These are phyloP conservation scores for Aspergillus neotritici DNA, from an alignment of 2,329 filamentous ascomycete species.

Conservation along the genomic window DNA sequence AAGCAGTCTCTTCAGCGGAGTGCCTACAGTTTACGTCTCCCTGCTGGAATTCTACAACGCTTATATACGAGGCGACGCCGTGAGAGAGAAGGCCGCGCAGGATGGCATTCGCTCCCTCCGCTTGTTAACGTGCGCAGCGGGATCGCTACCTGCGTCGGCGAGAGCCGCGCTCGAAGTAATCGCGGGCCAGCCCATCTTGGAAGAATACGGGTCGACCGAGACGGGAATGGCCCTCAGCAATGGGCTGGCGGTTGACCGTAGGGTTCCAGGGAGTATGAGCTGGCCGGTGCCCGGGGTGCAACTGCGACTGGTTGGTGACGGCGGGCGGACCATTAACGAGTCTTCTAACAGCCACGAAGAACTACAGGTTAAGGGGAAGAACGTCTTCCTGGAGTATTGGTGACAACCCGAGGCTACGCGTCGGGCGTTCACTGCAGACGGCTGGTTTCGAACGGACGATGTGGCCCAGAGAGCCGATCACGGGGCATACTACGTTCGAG, in stretches of 20 bases:
- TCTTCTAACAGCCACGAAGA: conserved; percentile 35
- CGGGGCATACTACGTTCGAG: conserved; percentile 49
- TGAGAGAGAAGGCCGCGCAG: conserved; percentile 28
- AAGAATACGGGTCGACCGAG: conserved; percentile 49
- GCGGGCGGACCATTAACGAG: conserved; percentile 27
- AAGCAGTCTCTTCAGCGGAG: conserved; percentile 47
- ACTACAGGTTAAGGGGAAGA: conserved; percentile 40
- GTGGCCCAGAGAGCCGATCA: conserved; percentile 32
- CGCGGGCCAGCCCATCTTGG: conserved; percentile 39
- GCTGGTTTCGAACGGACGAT: conserved; percentile 49
- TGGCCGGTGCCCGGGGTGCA: conserved; percentile 45
- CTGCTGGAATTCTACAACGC: conserved; percentile 43
- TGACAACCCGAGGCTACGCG: conserved; percentile 42
- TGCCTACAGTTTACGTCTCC: conserved; percentile 49
- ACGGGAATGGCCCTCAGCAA: conserved; percentile 47
- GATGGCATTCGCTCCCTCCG: conserved; percentile 31
- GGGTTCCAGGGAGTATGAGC: conserved; percentile 46
- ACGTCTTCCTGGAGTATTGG: conserved; percentile 42
- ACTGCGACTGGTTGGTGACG: conserved; percentile 41
- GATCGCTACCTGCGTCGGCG: conserved; percentile 39
- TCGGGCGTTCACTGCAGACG: conserved; percentile 43
- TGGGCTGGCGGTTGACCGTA: conserved; percentile 34
- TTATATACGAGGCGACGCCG: conserved; percentile 33
- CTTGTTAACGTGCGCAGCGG: conserved; percentile 39
- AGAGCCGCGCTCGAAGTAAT: conserved; percentile 39